These are phyloP conservation scores for Crithidia expoeki DNA, from an alignment of 208 protist species.

Conservation along the genomic window DNA sequence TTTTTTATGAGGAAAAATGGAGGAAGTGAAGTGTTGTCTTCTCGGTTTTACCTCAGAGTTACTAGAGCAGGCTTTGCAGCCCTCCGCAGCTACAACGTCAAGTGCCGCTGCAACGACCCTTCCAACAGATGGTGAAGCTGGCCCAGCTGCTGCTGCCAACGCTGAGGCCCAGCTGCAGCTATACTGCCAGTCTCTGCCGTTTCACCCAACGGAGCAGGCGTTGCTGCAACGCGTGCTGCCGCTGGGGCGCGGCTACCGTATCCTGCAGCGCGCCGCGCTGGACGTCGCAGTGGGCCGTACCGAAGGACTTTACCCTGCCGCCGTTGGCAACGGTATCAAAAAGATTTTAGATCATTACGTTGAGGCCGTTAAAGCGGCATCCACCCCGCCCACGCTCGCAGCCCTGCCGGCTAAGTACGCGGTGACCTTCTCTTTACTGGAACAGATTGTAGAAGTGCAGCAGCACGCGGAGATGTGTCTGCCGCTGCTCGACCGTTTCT, in stretches of 20 bases:
- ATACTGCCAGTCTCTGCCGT: slow-evolving; percentile 29
- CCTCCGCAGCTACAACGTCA: not conserved
- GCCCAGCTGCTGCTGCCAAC: not conserved
- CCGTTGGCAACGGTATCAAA: slow-evolving; percentile 52
- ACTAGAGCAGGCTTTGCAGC: slow-evolving; percentile 24
- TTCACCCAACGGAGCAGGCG: slow-evolving; percentile 72
- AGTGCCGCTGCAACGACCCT: slow-evolving; percentile 1
- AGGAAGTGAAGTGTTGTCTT: slow-evolving; percentile 84
- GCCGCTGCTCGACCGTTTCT: slow-evolving; percentile 49
- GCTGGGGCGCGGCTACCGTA: slow-evolving; percentile 52
- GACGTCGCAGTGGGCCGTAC: slow-evolving; percentile 54
- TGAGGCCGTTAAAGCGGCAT: slow-evolving; percentile 43
- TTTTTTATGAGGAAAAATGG: slow-evolving; percentile 66
- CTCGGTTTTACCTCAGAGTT: slow-evolving; percentile 73
- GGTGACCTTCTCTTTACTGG: slow-evolving; percentile 51
- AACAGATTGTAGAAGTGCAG: slow-evolving; percentile 35
- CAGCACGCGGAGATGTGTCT: slow-evolving; percentile 27
- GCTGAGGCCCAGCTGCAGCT: slow-evolving; percentile 1
- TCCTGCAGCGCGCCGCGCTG: slow-evolving; percentile 37
- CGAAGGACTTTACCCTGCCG: slow-evolving; percentile 60
- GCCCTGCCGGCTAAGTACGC: slow-evolving; percentile 49
- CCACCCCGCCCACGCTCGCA: slow-evolving; percentile 45
- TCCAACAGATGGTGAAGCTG: not conserved
- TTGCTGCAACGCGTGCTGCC: slow-evolving; percentile 59
- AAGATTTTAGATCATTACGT: slow-evolving; percentile 59